Base-by-base conservation (phyloP, 75 land plant genomes). In the Pinus tabuliformis region DNA sequence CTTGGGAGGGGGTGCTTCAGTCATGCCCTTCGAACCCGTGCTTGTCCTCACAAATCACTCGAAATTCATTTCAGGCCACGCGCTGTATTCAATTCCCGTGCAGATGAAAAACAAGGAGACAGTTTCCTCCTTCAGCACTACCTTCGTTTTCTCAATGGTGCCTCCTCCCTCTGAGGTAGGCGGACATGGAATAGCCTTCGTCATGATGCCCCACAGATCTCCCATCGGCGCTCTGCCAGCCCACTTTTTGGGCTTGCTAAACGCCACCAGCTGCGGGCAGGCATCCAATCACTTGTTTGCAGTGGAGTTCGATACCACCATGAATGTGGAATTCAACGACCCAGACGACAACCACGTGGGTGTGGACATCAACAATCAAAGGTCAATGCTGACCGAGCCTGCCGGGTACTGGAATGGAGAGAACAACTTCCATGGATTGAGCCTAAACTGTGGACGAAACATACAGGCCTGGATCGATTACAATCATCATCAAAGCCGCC, bases 341-440 rank as follows among this genome's bases (percentile, higher is more conserved):
- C 75, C 54, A 1, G 62, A 75, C 24, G 78, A 6, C 37, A 79
- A 79, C 22, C 81, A 79, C 21, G 65, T 79, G 30, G 81, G 81
- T 17, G 28, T 79, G 3, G 77, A 79, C 49, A 20, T 49, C 54
- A 49, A 49, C 54, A 49, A 9, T 11, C 12, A 9, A 66, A 79
- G n/a, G 6, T 89, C 93, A 3, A 30, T 20, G 4, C 30, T 8
- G 11, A 49, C 54, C 3, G 12, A 49, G 12, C 54, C 54, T 49
- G 11, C 54, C 2, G 54, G 54, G 54, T 49, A 49, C 9, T 49
- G 54, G 54, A 9, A 49, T 49, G 54, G 54, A 11, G 11, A 8
- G 54, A 11, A 49, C 54, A 49, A 0, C 54, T 49, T 49, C 11
- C 12, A 49, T 8, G 54, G 54, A 9, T 8, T 49, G 12, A 9